Evolutionary conservation across 2,329 filamentous ascomycete species (phyloP), one percentile per base, ranked within the genome.

Genomic region (Ceratocystis papillata): DNA sequence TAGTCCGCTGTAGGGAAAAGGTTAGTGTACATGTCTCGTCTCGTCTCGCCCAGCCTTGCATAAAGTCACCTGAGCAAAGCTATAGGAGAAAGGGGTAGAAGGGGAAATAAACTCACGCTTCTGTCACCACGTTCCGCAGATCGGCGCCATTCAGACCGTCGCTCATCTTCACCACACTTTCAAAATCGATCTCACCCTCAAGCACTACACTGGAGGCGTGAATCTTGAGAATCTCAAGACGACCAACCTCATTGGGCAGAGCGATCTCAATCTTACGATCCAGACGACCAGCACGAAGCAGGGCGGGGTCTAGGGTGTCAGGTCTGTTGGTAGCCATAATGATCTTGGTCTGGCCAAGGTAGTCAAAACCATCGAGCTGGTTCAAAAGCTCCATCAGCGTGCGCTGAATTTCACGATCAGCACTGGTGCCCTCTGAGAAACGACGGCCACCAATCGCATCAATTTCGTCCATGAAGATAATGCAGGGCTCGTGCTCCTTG

Each of bases 381-480:
- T 99, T 99, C 69, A 99, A 87, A 65, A 99, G 83, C 77, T 99
- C 94, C 94, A 99, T 99, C 68, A 99, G 81, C 45, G 94, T 99
- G 74, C 94, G 87, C 79, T 99, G 94, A 72, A 99, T 99, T 77
- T 99, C 94, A 73, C 95, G 87, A 79, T 99, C 94, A 63, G 94
- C 94, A 68, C 91, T 96, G 63, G 94, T 99, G 71, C 95, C 94
- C 76, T 99, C 94, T 0, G 90, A 96, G 78, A 99, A 99, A 72
- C 94, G 85, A 72, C 95, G 86, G 69, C 95, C 95, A 75, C 94
- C 94, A 73, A 99, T 99, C 73, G 94, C 94, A 74, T 99, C 94
- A 74, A 99, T 99, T 79, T 99, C 94, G 81, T 99, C 95, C 94
- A 99, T 99, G 83, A 99, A 99, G 78, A 99, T 99, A 77, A 99